Conservation (phyloP, 331 rosid genomes). For the Ulmus americana region DNA sequence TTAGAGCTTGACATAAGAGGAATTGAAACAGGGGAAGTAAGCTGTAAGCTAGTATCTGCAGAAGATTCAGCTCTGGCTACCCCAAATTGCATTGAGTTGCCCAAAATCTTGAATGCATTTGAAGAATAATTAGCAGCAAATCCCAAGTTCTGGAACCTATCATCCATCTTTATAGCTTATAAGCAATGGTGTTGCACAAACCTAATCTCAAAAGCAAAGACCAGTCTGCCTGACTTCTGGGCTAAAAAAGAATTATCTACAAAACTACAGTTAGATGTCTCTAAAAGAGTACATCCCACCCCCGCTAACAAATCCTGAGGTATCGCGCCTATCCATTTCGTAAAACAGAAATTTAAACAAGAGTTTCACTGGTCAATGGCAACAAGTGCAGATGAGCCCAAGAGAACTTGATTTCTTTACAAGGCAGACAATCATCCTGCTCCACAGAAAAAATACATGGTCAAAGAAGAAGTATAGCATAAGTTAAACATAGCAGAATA, state of each 20-base stretch:
- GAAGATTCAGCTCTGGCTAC: conserved; percentile 35
- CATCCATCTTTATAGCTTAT: conserved; percentile 49
- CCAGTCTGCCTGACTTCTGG: conserved; percentile 51
- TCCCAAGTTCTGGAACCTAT: conserved; percentile 52
- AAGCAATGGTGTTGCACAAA: conserved; percentile 27
- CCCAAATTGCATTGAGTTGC: conserved; percentile 44
- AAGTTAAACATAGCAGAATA: not conserved
- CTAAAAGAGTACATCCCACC: conserved; percentile 46
- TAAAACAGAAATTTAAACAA: conserved; percentile 27
- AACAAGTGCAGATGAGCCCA: conserved; percentile 33
- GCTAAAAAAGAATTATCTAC: conserved; percentile 36
- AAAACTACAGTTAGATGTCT: conserved; percentile 52
- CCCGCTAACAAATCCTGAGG: conserved; percentile 99
- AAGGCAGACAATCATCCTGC: conserved; percentile 50
- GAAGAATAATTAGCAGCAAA: conserved; percentile 50
- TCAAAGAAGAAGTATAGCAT: conserved; percentile 20
- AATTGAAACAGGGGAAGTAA: conserved; percentile 55
- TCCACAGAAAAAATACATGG: conserved; percentile 15
- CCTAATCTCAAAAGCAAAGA: conserved; percentile 46
- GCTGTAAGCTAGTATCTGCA: conserved; percentile 63
- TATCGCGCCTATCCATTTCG: conserved; percentile 87
- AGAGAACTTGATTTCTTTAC: conserved; percentile 28
- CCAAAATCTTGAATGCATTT: conserved; percentile 57
- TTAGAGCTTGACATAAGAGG: conserved; percentile 34
- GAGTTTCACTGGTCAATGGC: conserved; percentile 37